Evolutionary conservation across 2,329 filamentous ascomycete genomes (phyloP), one percentile per base, ranked within the genome.

Genomic region (Paramyrothecium sp.): DNA sequence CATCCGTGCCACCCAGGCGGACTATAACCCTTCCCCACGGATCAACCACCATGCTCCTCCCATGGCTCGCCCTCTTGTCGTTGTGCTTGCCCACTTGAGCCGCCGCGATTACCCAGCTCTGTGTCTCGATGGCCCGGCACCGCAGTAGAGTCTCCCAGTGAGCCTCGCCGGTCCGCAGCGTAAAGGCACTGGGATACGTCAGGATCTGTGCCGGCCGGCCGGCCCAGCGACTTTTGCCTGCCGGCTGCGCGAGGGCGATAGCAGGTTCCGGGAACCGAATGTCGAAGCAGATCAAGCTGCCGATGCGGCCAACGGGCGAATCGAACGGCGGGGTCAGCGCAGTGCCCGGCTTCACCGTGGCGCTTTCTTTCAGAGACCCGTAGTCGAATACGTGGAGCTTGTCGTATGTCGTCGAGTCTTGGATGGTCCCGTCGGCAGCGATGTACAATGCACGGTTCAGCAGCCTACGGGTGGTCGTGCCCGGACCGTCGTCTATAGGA

Each of bases 341-440:
- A 26, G 73, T 72, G 0, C 92, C 92, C 4, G 84, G 82, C 67
- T 93, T 88, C 0, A 92, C 90, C 50, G 81, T 89, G 23, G 72
- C 71, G 54, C 75, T 80, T 67, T 84, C 81, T 58, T 72, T 75
- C 20, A 84, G 76, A 11, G 67, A 63, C 16, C 77, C 80, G 63
- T 83, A 84, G 73, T 97, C 92, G 74, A 98, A 97, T 16, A 97
- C 81, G 71, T 97, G 93, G 33, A 97, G 77, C 73, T 98, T 98
- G 72, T 96, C 89, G 75, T 97, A 97, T 20, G 73, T 71, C 2
- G 69, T 70, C 7, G 72, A 61, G 2, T 77, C 68, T 48, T 73
- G 65, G 34, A 85, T 71, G 44, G 61, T 55, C 19, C 82, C 82
- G 23, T 71, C 65, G 5, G 75, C 65, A 41, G 73, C 65, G 61